phyloP scores from a whole-genome alignment of 2,329 filamentous ascomycete genomes.

The Stenocarpella maydis region DNA sequence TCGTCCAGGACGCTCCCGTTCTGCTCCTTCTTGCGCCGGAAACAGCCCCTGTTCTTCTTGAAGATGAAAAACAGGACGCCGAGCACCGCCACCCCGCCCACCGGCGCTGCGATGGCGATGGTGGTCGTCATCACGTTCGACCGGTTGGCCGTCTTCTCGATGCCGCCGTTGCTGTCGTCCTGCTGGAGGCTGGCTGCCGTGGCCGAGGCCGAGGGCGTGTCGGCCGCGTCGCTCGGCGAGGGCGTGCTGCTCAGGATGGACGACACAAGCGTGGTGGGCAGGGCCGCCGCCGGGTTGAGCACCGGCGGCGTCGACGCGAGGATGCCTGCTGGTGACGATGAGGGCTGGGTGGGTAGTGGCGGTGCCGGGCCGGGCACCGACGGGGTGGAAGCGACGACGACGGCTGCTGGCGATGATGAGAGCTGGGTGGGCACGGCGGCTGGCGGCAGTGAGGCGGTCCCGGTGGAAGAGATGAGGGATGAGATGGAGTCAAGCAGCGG shows the following conservation, averaged over 20 bases:
- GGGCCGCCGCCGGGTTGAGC: neutral
- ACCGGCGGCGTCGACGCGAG: neutral
- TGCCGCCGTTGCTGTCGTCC: neutral
- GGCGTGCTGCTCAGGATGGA: neutral
- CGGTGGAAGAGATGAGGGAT: constrained; percentile 30
- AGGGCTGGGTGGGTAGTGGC: neutral
- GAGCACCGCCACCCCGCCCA: constrained; percentile 29
- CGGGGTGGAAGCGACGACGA: neutral
- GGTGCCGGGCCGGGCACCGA: too few species aligned
- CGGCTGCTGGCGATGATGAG: neutral
- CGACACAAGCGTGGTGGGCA: constrained; percentile 24
- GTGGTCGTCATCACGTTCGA: constrained; percentile 26
- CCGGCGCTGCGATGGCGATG: constrained; percentile 31
- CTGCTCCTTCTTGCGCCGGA: constrained; percentile 18
- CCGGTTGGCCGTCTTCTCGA: neutral
- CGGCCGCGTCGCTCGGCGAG: neutral
- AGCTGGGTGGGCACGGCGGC: neutral
- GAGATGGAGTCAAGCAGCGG: constrained; percentile 30
- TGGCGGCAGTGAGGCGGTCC: constrained; percentile 7
- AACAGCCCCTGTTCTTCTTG: constrained; percentile 31
- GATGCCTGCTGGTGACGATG: neutral
- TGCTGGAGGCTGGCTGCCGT: constrained; percentile 12
- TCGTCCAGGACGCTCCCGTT: constrained; percentile 24
- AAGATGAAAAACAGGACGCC: constrained; percentile 23
- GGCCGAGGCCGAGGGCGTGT: neutral